Base-by-base conservation (phyloP, 2,329 filamentous ascomycete genomes). In the Coleophoma eucalyptorum region DNA sequence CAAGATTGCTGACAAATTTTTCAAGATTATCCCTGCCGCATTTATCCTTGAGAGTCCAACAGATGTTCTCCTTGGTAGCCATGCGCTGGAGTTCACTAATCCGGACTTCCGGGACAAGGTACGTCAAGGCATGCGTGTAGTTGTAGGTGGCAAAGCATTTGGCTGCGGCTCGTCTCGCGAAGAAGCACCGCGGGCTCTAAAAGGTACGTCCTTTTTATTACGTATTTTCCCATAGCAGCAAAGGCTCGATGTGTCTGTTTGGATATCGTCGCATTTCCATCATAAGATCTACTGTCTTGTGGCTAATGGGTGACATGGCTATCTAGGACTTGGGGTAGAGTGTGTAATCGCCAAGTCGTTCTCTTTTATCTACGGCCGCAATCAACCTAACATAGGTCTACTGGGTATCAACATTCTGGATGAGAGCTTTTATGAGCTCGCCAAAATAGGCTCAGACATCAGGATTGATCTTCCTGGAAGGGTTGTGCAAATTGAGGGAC, bases 101-200 rank as follows among this genome's bases (percentile, higher is more conserved):
- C 72, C 72, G 0, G 59, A 65, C 1, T 75, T 76, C 59, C 68
- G 72, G 0, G 43, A 63, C 4, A 62, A 57, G 7, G 70, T 67
- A 11, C 61, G 64, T 37, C 55, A 68, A 20, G 71, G 69, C 0
- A 62, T 62, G 42, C 64, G 68, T 16, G 57, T 77, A n/a, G 62
- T 76, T 10, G 72, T 77, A 0, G 74, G 72, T 1, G 72, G 72
- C 0, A 67, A 71, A 43, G 70, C 65, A 0, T 77, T 78, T 54
- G 74, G 74, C 2, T 69, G 67, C 46, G 74, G 74, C 6, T 75
- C 72, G 0, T 74, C 70, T 10, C 67, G 74, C 1, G 69, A 75
- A 55, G 63, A 74, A 32, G 74, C 75, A 1, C 69, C 72, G 3
- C 65, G 59, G 43, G 71, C 72, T 7, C 59, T 76, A 5, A 53